Evolutionary conservation across 805 yeast species (phyloP).

Genomic region (Barnettozyma populi): DNA sequence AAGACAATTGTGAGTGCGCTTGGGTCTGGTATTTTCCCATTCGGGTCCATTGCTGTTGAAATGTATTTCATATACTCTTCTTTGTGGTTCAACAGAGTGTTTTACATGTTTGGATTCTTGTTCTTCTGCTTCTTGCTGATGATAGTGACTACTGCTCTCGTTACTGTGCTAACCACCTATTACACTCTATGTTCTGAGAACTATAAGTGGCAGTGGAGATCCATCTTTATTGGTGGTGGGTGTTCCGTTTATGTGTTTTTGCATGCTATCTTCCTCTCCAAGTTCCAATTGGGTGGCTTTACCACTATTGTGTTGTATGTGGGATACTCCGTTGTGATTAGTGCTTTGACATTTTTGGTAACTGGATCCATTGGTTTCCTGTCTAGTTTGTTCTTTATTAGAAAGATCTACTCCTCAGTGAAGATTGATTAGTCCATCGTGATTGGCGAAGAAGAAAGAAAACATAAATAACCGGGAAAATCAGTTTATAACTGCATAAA

Average conservation of each 20-base stretch:
- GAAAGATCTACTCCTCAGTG: conserved; percentile 76
- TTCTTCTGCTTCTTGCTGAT: conserved; percentile 83
- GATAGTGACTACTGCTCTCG: conserved; percentile 74
- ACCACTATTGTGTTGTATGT: conserved; percentile 72
- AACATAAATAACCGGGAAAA: neutral
- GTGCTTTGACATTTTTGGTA: conserved; percentile 65
- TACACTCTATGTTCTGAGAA: conserved; percentile 85
- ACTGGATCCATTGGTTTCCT: conserved; percentile 88
- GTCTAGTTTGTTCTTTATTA: conserved; percentile 65
- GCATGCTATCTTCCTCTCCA: conserved; percentile 73
- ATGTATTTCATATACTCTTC: conserved; percentile 88
- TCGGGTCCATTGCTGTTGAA: conserved; percentile 92
- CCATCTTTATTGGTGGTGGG: conserved; percentile 83
- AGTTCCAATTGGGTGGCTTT: conserved; percentile 64
- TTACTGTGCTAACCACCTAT: conserved; percentile 75
- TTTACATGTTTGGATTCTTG: conserved; percentile 96
- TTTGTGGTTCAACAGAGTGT: conserved; percentile 89
- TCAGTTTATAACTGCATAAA: neutral
- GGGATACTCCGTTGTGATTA: conserved; percentile 75
- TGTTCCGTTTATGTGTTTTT: conserved; percentile 79
- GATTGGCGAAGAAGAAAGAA: neutral
- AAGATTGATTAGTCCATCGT: conserved; percentile 59
- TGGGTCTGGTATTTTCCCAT: conserved; percentile 88
- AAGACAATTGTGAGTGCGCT: conserved; percentile 60
- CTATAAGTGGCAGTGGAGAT: conserved; percentile 97